Percentiles rank a stretch among this genome's conserved stretches.
phyloP scores from a whole-genome alignment of 129 eudicot genomes.

The Cynara cardunculus region DNA sequence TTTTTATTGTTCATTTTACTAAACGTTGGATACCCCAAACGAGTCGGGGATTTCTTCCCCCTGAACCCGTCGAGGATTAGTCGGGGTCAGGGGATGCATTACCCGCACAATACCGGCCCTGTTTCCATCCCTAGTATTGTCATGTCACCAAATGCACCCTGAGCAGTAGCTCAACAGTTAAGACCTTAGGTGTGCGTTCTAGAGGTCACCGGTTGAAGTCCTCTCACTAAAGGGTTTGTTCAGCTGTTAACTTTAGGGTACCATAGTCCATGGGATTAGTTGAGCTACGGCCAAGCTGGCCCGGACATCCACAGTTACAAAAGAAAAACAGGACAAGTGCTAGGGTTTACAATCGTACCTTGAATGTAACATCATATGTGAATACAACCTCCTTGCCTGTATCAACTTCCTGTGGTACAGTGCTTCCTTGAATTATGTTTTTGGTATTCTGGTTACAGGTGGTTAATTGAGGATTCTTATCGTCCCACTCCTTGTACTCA shows the following conservation, averaged over 20 bases:
- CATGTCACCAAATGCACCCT: no score
- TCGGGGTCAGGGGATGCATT: no score
- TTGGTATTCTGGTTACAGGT: slow-evolving; percentile 71
- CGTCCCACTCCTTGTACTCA: slow-evolving; percentile 84
- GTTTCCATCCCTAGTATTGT: no score
- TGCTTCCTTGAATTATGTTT: slow-evolving; percentile 50
- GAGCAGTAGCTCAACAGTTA: no score
- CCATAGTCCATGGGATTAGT: not conserved
- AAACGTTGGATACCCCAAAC: no score
- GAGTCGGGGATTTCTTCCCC: no score
- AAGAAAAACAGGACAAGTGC: not conserved
- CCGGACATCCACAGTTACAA: not conserved
- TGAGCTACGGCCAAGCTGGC: not conserved
- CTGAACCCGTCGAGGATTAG: no score
- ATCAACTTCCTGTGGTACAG: slow-evolving; percentile 80
- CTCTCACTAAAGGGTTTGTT: no score
- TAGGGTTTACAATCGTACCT: slow-evolving; percentile 41
- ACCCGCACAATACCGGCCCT: no score
- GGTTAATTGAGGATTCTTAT: slow-evolving; percentile 53
- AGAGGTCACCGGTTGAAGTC: no score
- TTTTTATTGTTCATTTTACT: no score
- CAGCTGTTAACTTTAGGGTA: not conserved
- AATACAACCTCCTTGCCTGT: slow-evolving; percentile 58
- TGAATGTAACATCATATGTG: slow-evolving; percentile 77
- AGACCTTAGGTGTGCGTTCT: no score